Conservation (phyloP, 352 stramenopile genomes). For the Phytophthora sojae region DNA sequence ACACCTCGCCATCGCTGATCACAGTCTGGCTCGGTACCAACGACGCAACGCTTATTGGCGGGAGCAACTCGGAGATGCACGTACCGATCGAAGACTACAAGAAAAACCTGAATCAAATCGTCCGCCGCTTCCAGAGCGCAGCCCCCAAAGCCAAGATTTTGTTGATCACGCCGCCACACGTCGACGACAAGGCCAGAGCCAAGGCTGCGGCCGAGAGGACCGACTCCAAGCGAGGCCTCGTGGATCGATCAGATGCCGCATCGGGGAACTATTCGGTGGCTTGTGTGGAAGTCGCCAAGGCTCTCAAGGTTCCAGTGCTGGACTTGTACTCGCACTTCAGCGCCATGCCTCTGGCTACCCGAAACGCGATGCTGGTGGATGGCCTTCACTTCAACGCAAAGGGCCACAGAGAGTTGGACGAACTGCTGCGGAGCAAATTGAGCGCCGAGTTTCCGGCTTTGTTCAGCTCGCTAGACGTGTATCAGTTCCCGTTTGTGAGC, state of each 20-base stretch:
- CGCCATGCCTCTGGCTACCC: conserved; percentile 5
- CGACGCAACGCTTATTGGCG: not conserved
- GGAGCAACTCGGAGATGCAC: conserved; percentile 1
- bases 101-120: not conserved
- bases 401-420: conserved; percentile 44
- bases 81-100: conserved; percentile 2
- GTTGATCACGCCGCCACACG: not conserved
- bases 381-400: conserved; percentile 47
- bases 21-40: conserved; percentile 1
- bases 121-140: not conserved
- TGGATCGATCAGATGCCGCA: conserved; percentile 1
- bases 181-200: not conserved
- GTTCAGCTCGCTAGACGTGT: not conserved
- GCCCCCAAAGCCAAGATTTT: not conserved
- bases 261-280: conserved; percentile 33
- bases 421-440: conserved; percentile 8
- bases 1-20: not conserved
- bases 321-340: not conserved
- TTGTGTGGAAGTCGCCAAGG: conserved; percentile 35
- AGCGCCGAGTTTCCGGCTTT: conserved; percentile 4
- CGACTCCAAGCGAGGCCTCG: not conserved
- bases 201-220: not conserved
- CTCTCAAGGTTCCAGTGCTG: conserved; percentile 18
- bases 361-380: conserved; percentile 43
- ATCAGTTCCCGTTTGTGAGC: not conserved